Conservation (phyloP, 805 yeast genomes). For the Isabelozyma rhagii region DNA sequence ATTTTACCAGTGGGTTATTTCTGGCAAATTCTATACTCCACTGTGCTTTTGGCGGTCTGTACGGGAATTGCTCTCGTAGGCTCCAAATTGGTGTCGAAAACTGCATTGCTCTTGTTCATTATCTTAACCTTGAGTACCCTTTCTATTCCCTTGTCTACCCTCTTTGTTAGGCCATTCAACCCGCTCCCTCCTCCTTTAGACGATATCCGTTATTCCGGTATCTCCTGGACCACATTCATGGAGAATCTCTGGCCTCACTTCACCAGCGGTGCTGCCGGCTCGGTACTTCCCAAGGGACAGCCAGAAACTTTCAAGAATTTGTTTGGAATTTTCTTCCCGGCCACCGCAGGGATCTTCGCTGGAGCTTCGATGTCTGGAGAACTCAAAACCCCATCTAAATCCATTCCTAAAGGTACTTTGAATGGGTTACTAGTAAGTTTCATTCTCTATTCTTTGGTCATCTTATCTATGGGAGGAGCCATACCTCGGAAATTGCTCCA, state of each 20-base stretch:
- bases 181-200: constrained; percentile 53
- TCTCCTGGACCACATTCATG: constrained; percentile 61
- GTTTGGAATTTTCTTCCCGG: constrained; percentile 96
- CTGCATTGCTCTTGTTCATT: constrained; percentile 73
- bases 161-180: constrained; percentile 55
- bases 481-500: constrained; percentile 78
- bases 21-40: constrained; percentile 70
- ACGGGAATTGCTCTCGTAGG: constrained; percentile 78
- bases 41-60: constrained; percentile 65
- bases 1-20: constrained; percentile 68
- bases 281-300: constrained; percentile 46
- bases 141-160: constrained; percentile 76
- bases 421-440: constrained; percentile 81
- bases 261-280: constrained; percentile 92
- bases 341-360: constrained; percentile 97
- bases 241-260: constrained; percentile 75
- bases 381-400: constrained; percentile 74
- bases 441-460: constrained; percentile 72
- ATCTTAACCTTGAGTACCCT: constrained; percentile 67
- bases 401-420: constrained; percentile 92
- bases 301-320: constrained; percentile 77
- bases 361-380: constrained; percentile 99
- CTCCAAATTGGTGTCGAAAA: constrained; percentile 72
- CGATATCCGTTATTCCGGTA: constrained; percentile 59
- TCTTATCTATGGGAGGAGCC: constrained; percentile 72